phyloP scores from a whole-genome alignment of 495 filamentous ascomycete genomes.

The Articulospora tetracladia region DNA sequence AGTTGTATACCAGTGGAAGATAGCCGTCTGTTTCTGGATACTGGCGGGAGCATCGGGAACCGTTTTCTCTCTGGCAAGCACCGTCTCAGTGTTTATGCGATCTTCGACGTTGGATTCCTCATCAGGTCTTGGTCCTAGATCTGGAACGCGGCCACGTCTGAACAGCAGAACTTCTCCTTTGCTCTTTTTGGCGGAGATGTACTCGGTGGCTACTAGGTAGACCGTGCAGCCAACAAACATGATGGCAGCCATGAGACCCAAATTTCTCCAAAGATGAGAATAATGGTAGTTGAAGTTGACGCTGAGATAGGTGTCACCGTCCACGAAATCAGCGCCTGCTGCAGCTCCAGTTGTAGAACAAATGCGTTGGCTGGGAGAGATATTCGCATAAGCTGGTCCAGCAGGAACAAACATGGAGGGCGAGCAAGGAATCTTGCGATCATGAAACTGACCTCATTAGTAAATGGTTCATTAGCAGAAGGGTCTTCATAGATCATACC shows the following conservation, averaged over 20 bases:
- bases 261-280: constrained; percentile 67
- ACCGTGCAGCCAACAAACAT: constrained; percentile 56
- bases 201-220: constrained; percentile 72
- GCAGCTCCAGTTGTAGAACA: constrained; percentile 23
- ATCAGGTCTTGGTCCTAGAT: constrained; percentile 13
- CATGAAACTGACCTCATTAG: constrained; percentile 44
- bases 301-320: constrained; percentile 65
- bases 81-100: constrained; percentile 14
- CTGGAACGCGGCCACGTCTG: constrained; percentile 65
- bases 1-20: constrained; percentile 93
- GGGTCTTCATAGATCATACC: constrained; percentile 1
- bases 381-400: constrained; percentile 14
- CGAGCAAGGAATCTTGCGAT: constrained; percentile 60
- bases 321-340: constrained; percentile 37
- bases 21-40: constrained; percentile 59
- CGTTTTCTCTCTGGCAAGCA: constrained; percentile 26
- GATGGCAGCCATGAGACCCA: constrained; percentile 74
- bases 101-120: constrained; percentile 12
- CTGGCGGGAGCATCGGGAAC: constrained; percentile 39
- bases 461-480: background rate
- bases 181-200: constrained; percentile 74
- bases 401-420: constrained; percentile 49
- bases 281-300: constrained; percentile 56
- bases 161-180: constrained; percentile 92
- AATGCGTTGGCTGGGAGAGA: constrained; percentile 10